Evolutionary conservation across 2,329 filamentous ascomycete genomes (phyloP), one percentile per base, ranked within the genome.

Genomic region (Aspergillus aculeatinus): DNA sequence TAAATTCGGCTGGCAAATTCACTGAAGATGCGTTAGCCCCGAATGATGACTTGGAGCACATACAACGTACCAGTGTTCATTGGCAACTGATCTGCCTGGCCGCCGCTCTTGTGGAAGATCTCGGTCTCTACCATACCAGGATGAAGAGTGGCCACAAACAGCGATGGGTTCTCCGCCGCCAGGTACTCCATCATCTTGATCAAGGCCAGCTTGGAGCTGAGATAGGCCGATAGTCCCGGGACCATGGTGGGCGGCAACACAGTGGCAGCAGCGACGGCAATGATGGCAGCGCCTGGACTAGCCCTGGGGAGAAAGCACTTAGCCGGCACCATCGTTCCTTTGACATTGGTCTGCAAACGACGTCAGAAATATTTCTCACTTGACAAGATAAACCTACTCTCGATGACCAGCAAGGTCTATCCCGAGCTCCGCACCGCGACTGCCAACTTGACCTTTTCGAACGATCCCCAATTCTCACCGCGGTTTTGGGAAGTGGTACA

Each of bases 111-210:
- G 31, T 49, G 50, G 33, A 67, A 63, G 48, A 69, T 66, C 12
- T 57, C 66, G 2, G 69, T 73, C 12, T 67, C 62, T 11, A 73
- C 52, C 42, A 74, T 64, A 14, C 80, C 80, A 0, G 81, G 81
- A 27, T 82, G 80, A 16, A 82, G 65, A 31, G 79, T 76, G 12
- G 77, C 68, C 0, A 81, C 74, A 10, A 72, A 68, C 10, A 81
- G 50, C 4, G 66, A 63, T 0, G 75, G 76, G 59, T 81, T 77
- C 55, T 81, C 80, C 4, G 67, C 62, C 1, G 71, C 73, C 21
- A 82, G 64, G 51, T 72, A 76, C 55, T 82, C 77, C 51, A 80
- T 75, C 12, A 81, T 61, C 60, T 77, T 80, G 39, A 72, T 71
- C 0, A 72, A 66, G 0, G 78, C 77, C 19, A 80, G 60, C 68